Base-by-base conservation (phyloP, 208 protist species). In the Blechomonas ayalai region DNA sequence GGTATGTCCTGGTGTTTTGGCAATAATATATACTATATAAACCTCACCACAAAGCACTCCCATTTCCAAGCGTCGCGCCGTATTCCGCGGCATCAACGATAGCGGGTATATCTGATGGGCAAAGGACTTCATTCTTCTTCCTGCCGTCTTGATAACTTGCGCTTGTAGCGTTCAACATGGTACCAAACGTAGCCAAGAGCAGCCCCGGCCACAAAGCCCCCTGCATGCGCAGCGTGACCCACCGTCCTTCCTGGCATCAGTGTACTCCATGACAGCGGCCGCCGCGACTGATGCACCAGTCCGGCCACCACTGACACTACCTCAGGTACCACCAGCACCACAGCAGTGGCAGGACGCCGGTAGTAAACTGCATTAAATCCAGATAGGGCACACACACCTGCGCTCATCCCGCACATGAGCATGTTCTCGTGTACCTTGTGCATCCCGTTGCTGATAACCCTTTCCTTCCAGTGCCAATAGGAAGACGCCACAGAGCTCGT, bases 341-440 rank as follows among this genome's bases (percentile, higher is more conserved):
- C 20, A 19, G 67, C 60, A 3, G 54, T 62, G 8, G 63, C 15
- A 22, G 59, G 73, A 1, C 64, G 52, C 4, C 49, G 29, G 43
- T 73, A 76, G 49, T 66, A 79, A 0, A 58, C 55, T 4, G 61
- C 55, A 46, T 69, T 81, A 48, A 86, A 86, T 8, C 78, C 78
- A 2, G 62, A 39, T 13, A 86, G 41, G 6, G 73, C 64, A 29
- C 55, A 78, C 15, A 82, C 37, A 23, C 73, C 78, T 7, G 65
- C 69, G 28, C 73, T 82, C 12, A 63, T 59, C 1, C 78, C 78
- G 38, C 73, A 82, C 73, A 82, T 82, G 28, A 79, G 42, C 42
- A 71, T 68, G 12, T 23, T 35, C 24, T 67, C 34, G 42, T 64
- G 62, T 13, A 61, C 35, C 57, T 66, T 62, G 27, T 82, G 63